Base-by-base conservation (phyloP, 306 rosid genomes). In the Prunus fruticosa region DNA sequence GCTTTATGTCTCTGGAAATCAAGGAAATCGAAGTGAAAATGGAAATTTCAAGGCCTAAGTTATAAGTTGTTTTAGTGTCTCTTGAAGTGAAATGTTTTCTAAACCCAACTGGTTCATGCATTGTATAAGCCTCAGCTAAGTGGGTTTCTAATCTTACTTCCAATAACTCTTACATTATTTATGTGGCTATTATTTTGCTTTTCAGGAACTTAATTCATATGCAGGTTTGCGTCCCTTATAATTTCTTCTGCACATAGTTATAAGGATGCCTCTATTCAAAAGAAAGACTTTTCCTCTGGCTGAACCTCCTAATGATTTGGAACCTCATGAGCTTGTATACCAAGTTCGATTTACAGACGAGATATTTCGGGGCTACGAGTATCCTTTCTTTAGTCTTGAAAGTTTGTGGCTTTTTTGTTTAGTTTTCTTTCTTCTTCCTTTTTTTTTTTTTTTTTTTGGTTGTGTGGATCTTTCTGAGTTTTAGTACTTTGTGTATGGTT, bases 301-400 rank as follows among this genome's bases (percentile, higher is more conserved):
- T 16, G 89, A 92, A 71, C 84, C 77, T 14, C 96, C 98, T 34
- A 69, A 83, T 65, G 97, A 90, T 80, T 83, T 95, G 85, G 88
- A 86, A 84, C 84, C 86, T 58, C 77, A 86, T 28, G 99, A 92
- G 78, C 83, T 65, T 60, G 91, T 95, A 67, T 91, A 80, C 85
- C 96, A 88, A 89, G 79, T 95, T 86, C 97, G 97, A 27, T 89
- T 80, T 77, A 92, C 99, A 2, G 87, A 92, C 83, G 99, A 95
- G 84, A 86, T 95, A 69, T 90, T 92, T 71, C 89, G 70, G 67
- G 88, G 90, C 82, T 95, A 95, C 83, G 72, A 45, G 98, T 95
- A 95, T 95, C 97, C 97, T 89, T 51, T 30, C 32, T 19, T 27
- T 41, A 52, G 45, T 66, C 11, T 64, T 19, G 47, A 46, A 74